phyloP scores from a whole-genome alignment of 495 filamentous ascomycete genomes.

The Saxophila tyrrhenica region DNA sequence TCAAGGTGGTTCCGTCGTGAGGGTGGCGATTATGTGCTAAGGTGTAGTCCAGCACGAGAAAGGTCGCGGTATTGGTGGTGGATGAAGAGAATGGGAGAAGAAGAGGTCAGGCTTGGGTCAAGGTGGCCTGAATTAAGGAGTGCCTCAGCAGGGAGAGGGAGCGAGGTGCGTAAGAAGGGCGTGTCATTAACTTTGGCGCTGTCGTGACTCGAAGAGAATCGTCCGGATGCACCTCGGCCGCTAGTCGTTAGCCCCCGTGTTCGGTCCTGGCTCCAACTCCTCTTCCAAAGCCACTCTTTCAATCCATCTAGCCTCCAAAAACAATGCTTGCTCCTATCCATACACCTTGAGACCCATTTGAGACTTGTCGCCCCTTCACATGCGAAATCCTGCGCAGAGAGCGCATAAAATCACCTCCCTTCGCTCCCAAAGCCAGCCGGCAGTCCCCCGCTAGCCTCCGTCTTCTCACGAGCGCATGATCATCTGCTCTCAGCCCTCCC shows the following conservation, averaged over 20 bases:
- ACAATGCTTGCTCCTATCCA: neutral
- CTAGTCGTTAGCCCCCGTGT: neutral
- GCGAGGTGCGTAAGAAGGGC: neutral
- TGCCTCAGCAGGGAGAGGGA: neutral
- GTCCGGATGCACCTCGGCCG: no score
- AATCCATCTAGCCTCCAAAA: neutral
- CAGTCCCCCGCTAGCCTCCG: no score
- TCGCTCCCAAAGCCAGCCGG: no score
- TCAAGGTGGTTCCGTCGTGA: neutral
- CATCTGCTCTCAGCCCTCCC: neutral
- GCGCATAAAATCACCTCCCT: no score
- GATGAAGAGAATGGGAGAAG: neutral
- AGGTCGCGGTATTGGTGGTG: neutral
- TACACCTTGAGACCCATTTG: no score
- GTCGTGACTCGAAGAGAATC: neutral
- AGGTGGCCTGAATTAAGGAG: neutral
- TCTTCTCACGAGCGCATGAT: no score
- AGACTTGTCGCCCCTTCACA: no score
- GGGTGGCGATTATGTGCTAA: neutral
- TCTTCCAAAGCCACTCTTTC: neutral
- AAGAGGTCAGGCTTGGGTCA: neutral
- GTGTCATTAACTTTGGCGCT: neutral
- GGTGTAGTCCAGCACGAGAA: neutral
- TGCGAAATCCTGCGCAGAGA: no score
- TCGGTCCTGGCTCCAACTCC: neutral